phyloP scores from a whole-genome alignment of 352 stramenopile genomes.

The Phytophthora vignae region DNA sequence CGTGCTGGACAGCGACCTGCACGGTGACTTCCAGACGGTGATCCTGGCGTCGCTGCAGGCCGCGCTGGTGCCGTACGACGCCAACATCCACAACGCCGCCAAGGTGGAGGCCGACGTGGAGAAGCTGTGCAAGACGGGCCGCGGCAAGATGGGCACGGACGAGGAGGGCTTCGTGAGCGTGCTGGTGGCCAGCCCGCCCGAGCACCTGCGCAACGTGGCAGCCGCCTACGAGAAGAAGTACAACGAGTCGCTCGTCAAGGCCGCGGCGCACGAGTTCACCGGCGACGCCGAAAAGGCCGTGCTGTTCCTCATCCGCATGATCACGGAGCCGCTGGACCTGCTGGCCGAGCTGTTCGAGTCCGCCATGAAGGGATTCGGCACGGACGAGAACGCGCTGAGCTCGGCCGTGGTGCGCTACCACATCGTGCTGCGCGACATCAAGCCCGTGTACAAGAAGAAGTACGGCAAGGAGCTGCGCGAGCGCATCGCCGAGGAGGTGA shows the following conservation, averaged over 20 bases:
- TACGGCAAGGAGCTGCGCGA: constrained; percentile 85
- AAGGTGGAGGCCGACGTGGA: constrained; percentile 74
- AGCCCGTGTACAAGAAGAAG: constrained; percentile 84
- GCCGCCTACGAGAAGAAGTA: constrained; percentile 77
- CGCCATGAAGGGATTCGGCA: constrained; percentile 79
- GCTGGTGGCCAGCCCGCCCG: constrained; percentile 53
- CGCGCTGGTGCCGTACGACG: constrained; percentile 57
- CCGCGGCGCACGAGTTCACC: constrained; percentile 73
- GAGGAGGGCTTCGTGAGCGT: constrained; percentile 73
- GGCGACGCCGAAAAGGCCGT: constrained; percentile 67
- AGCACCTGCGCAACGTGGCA: constrained; percentile 72
- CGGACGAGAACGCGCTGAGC: constrained; percentile 72
- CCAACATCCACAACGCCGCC: constrained; percentile 65
- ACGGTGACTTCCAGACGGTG: constrained; percentile 79
- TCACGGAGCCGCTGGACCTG: constrained; percentile 67
- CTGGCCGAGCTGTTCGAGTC: constrained; percentile 74
- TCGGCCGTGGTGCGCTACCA: constrained; percentile 82
- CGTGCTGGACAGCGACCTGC: constrained; percentile 68
- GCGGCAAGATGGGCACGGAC: constrained; percentile 77
- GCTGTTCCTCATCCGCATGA: constrained; percentile 72
- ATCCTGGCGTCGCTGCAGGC: constrained; percentile 75
- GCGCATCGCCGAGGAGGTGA: constrained; percentile 79
- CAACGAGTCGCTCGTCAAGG: constrained; percentile 67
- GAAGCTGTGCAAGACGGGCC: constrained; percentile 73
- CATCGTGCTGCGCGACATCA: constrained; percentile 82